phyloP scores from a whole-genome alignment of 768 basidiomycete genomes.

The Gloeopeniophorella convolvens region DNA sequence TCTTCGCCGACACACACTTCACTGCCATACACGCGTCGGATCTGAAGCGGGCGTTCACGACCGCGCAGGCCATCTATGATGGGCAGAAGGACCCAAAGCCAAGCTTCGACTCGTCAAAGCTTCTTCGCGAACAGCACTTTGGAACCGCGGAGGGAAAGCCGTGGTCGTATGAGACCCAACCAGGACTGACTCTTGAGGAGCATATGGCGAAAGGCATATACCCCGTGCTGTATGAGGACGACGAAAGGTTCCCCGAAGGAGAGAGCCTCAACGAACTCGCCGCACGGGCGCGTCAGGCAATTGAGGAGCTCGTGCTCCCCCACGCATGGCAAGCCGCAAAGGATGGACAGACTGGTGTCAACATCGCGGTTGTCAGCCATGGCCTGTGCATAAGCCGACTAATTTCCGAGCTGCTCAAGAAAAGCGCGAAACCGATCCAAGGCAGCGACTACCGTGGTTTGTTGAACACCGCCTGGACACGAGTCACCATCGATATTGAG shows the following conservation, averaged over 20 bases:
- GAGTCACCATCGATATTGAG: constrained; percentile 42
- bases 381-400: constrained; percentile 57
- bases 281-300: constrained; percentile 42
- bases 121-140: constrained; percentile 64
- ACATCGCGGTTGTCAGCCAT: constrained; percentile 69
- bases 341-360: constrained; percentile 35
- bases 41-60: constrained; percentile 56
- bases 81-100: constrained; percentile 43
- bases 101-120: constrained; percentile 39
- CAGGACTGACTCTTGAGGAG: constrained; percentile 30
- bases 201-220: constrained; percentile 49
- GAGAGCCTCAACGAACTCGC: constrained; percentile 64
- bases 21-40: constrained; percentile 59
- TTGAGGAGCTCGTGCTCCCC: constrained; percentile 49
- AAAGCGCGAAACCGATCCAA: constrained; percentile 31
- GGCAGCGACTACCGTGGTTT: constrained; percentile 43
- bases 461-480: constrained; percentile 66
- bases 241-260: constrained; percentile 59
- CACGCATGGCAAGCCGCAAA: constrained; percentile 42
- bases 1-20: constrained; percentile 43
- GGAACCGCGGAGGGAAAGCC: constrained; percentile 64
- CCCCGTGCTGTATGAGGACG: constrained; percentile 40
- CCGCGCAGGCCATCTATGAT: constrained; percentile 49
- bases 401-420: constrained; percentile 43
- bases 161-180: constrained; percentile 30